These are phyloP conservation scores for Sphagnum contortum DNA, from an alignment of 225 moss, liverwort and hornwort genomes.

Conservation along the genomic window DNA sequence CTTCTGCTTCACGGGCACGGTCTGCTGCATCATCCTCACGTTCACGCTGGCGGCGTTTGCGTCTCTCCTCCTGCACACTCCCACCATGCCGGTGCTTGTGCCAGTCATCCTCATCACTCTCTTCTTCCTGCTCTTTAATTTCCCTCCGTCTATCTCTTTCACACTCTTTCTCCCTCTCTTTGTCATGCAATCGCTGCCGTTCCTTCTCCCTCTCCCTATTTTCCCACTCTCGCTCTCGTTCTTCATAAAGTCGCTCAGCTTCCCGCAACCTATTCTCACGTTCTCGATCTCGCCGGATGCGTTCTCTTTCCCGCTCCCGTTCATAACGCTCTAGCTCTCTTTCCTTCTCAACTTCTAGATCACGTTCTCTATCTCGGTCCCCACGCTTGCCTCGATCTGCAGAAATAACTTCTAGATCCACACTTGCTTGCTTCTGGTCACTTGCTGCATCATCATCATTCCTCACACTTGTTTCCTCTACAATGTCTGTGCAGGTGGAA, in stretches of 20 bases:
- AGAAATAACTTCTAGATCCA: slow-evolving; percentile 62
- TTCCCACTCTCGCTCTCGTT: slow-evolving; percentile 91
- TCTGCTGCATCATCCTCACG: slow-evolving; percentile 81
- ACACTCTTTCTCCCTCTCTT: slow-evolving; percentile 89
- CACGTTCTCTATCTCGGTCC: slow-evolving; percentile 81
- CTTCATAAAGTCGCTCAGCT: slow-evolving; percentile 78
- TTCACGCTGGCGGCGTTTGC: slow-evolving; percentile 72
- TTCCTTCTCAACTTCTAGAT: slow-evolving; percentile 86
- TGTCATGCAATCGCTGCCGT: slow-evolving; percentile 63
- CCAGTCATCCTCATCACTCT: slow-evolving; percentile 89
- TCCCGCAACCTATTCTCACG: slow-evolving; percentile 76
- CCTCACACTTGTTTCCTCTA: slow-evolving; percentile 70
- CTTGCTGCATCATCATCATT: slow-evolving; percentile 72
- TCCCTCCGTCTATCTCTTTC: slow-evolving; percentile 82
- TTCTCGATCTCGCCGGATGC: slow-evolving; percentile 69
- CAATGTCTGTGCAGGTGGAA: background rate
- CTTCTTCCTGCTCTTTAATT: slow-evolving; percentile 93
- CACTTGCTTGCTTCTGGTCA: slow-evolving; percentile 64
- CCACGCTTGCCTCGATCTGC: slow-evolving; percentile 67
- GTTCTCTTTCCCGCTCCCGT: slow-evolving; percentile 77
- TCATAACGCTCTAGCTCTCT: slow-evolving; percentile 84
- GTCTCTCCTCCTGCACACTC: slow-evolving; percentile 66
- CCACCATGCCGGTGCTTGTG: slow-evolving; percentile 68
- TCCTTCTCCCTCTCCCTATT: slow-evolving; percentile 84
- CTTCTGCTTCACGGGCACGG: slow-evolving; percentile 60